phyloP scores from a whole-genome alignment of 768 basidiomycete genomes.

The Pleurotus djamor region DNA sequence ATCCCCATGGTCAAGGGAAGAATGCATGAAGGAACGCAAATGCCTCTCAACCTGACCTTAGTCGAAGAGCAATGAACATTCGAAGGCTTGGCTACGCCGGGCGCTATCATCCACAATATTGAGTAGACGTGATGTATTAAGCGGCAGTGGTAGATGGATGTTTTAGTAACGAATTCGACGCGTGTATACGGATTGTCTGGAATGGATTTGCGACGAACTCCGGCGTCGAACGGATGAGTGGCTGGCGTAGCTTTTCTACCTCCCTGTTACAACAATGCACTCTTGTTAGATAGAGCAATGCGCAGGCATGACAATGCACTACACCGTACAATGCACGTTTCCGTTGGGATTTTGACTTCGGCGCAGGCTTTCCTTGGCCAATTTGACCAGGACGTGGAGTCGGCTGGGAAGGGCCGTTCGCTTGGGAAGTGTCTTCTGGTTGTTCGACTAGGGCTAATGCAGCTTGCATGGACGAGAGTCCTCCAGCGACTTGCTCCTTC shows the following conservation, averaged over 20 bases:
- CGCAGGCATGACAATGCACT: constrained; percentile 7
- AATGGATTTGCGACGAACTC: constrained; percentile 72
- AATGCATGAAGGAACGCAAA: constrained; percentile 19
- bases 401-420: constrained; percentile 12
- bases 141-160: constrained; percentile 24
- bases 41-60: constrained; percentile 27
- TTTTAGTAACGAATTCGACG: constrained; percentile 71
- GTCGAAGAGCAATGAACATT: constrained; percentile 8
- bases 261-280: constrained; percentile 37
- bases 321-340: constrained; percentile 63
- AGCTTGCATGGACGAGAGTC: constrained; percentile 46
- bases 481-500: constrained; percentile 54
- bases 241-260: constrained; percentile 66
- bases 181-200: constrained; percentile 75
- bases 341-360: constrained; percentile 64
- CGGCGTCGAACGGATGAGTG: constrained; percentile 64
- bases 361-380: constrained; percentile 57
- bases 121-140: not conserved
- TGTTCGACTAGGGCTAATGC: constrained; percentile 51
- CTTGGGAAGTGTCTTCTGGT: constrained; percentile 15
- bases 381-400: constrained; percentile 50
- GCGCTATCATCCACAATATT: no score
- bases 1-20: constrained; percentile 27
- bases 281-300: not conserved
- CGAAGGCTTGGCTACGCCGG: not conserved